Conservation (phyloP, 2,329 filamentous ascomycete genomes). For the Atkinsonella hypoxylon region DNA sequence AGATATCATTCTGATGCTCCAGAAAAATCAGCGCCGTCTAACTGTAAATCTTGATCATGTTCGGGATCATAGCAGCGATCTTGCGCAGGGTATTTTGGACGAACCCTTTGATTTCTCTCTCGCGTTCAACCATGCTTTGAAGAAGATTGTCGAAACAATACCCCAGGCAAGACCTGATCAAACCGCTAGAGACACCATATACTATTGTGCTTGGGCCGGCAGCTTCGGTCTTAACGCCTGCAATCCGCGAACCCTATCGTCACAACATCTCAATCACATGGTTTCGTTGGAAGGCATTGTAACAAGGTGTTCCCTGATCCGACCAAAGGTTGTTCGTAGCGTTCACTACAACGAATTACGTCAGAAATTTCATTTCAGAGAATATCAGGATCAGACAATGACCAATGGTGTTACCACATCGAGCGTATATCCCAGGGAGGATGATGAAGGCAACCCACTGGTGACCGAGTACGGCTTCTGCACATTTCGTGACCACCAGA, state of each 20-base stretch:
- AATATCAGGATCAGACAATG: constrained; percentile 97
- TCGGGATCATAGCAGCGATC: constrained; percentile 70
- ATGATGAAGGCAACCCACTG: constrained; percentile 83
- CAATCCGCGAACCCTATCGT: constrained; percentile 87
- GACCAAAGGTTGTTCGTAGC: constrained; percentile 96
- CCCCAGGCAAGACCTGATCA: constrained; percentile 66
- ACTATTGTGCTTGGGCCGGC: constrained; percentile 95
- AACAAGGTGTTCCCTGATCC: constrained; percentile 86
- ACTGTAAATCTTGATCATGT: constrained; percentile 82
- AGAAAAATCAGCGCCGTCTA: constrained; percentile 52
- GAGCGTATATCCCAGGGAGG: constrained; percentile 88
- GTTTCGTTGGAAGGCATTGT: constrained; percentile 96
- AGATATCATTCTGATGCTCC: constrained; percentile 71
- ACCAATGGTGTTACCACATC: constrained; percentile 79
- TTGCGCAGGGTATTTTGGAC: constrained; percentile 67
- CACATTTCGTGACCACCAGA: constrained; percentile 93
- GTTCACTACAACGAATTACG: constrained; percentile 90
- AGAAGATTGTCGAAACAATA: constrained; percentile 73
- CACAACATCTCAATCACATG: constrained; percentile 87
- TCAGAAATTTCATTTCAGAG: constrained; percentile 75
- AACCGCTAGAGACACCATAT: constrained; percentile 65
- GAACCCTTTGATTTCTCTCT: constrained; percentile 79
- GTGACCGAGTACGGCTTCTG: constrained; percentile 94
- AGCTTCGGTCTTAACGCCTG: constrained; percentile 92
- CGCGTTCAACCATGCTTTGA: constrained; percentile 84